phyloP scores from a whole-genome alignment of 495 filamentous ascomycete species.

The Pyrenula aspistea region DNA sequence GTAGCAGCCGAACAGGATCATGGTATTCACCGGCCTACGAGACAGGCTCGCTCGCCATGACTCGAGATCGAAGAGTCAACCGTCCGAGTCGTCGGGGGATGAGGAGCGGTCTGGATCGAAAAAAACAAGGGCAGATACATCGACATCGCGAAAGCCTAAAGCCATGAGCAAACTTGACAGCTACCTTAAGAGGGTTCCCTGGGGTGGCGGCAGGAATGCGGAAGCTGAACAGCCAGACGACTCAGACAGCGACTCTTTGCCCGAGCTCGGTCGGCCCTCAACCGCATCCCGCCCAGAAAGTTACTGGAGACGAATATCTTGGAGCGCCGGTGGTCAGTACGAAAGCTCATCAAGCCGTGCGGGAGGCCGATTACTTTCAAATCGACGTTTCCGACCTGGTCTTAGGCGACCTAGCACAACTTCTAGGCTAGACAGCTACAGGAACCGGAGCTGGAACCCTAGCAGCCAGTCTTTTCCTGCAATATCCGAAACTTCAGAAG shows the following conservation, averaged over 20 bases:
- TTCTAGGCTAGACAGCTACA: neutral
- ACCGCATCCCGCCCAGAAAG: neutral
- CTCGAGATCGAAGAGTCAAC: neutral
- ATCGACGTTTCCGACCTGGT: neutral
- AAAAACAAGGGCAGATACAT: neutral
- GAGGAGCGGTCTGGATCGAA: neutral
- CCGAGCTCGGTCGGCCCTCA: neutral
- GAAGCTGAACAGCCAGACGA: neutral
- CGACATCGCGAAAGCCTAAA: neutral
- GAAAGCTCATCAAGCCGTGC: neutral
- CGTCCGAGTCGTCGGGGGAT: neutral
- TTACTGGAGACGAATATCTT: neutral
- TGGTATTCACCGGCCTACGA: neutral
- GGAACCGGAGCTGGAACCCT: neutral
- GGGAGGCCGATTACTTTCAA: neutral
- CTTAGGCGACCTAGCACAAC: neutral
- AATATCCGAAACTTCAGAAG: neutral
- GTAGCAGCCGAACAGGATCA: too few species aligned
- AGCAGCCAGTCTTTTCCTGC: neutral
- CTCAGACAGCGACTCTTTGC: neutral
- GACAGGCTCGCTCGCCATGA: neutral
- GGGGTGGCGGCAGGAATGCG: neutral
- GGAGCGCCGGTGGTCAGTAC: neutral
- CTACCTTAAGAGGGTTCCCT: neutral
- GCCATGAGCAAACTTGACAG: neutral